Base-by-base conservation (phyloP, 1,284 basidiomycete species). In the Meira miltonrushii region DNA sequence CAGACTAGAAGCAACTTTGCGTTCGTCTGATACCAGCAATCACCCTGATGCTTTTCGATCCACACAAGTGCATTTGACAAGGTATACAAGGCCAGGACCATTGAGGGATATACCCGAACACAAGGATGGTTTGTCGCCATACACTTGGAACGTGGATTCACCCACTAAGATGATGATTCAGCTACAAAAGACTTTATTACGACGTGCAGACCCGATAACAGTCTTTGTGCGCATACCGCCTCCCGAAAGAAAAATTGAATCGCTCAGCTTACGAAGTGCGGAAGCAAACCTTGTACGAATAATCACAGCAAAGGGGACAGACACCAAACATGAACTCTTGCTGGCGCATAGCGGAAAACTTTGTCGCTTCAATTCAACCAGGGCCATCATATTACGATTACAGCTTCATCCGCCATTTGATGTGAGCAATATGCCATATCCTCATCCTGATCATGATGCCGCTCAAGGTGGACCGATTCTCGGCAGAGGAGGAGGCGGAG, bases 391-490 rank as follows among this genome's bases (percentile, higher is more conserved):
- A 39, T 58, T 78, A 17, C 63, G 68, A 9, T 55, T 78, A 39
- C 58, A 67, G 0, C 60, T 77, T 0, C 72, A 74, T 57, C 74
- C 73, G 6, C 72, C 72, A 8, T 76, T 77, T 49, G 67, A 67
- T 23, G 56, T 63, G 1, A 55, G 60, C 28, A 65, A 74, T 57
- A 73, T 75, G 62, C 69, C 70, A 1, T 71, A 75, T 51, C 72
- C 72, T 10, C 68, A 72, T 57, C 72, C 72, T 1, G 72, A 74
- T 48, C 72, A 74, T 56, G 72, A 74, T 41, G 71, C 72, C 8
- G 62, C 69, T 3, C 61, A 59, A 12, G 64, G 65, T 0, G 71
- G 68, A 1, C 66, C 70, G 12, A 63, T 72, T 23, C 67, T 64
- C 17, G 66, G 62, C 1, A 54, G 67, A 1, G 72, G 68, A 13